Percentiles rank a stretch among this genome's conserved stretches.
These are phyloP conservation scores for Hirschfeldia incana DNA, from an alignment of 345 rosid genomes.

Conservation along the genomic window DNA sequence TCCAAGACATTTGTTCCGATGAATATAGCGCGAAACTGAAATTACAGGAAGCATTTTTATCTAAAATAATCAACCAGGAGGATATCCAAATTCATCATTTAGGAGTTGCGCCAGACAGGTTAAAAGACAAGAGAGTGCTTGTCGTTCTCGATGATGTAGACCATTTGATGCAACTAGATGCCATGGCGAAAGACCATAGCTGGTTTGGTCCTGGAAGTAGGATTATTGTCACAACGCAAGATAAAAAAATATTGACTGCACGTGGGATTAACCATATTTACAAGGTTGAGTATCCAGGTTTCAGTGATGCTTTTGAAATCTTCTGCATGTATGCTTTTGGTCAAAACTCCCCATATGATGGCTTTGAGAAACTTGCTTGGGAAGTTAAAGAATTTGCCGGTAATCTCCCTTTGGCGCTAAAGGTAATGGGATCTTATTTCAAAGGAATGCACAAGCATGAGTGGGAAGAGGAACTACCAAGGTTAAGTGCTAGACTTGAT, in stretches of 20 bases:
- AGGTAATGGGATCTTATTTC: slow-evolving; percentile 34
- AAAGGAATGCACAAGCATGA: not conserved
- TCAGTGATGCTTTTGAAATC: slow-evolving; percentile 20
- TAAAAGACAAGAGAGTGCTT: slow-evolving; percentile 24
- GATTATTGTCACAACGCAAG: slow-evolving; percentile 33
- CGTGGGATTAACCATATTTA: slow-evolving; percentile 4
- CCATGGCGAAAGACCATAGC: not conserved
- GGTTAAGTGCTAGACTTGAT: slow-evolving; percentile 15
- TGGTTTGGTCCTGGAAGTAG: slow-evolving; percentile 27
- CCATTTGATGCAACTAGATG: slow-evolving; percentile 10
- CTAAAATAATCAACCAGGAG: slow-evolving; percentile 34
- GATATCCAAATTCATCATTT: slow-evolving; percentile 11
- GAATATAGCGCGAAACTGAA: slow-evolving; percentile 11
- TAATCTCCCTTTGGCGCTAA: slow-evolving; percentile 40
- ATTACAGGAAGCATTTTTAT: slow-evolving; percentile 37
- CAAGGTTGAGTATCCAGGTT: slow-evolving; percentile 2
- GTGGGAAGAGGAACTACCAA: slow-evolving; percentile 33
- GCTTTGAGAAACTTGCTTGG: slow-evolving; percentile 5
- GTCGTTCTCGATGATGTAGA: slow-evolving; percentile 28
- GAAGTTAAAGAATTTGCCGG: slow-evolving; percentile 5
- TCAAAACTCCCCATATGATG: not conserved
- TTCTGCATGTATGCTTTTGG: slow-evolving; percentile 24
- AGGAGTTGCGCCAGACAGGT: slow-evolving; percentile 7
- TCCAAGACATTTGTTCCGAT: slow-evolving; percentile 8
- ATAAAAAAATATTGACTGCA: slow-evolving; percentile 22